Base-by-base conservation (phyloP, 805 yeast species). In the Candida xiaguanensis region DNA sequence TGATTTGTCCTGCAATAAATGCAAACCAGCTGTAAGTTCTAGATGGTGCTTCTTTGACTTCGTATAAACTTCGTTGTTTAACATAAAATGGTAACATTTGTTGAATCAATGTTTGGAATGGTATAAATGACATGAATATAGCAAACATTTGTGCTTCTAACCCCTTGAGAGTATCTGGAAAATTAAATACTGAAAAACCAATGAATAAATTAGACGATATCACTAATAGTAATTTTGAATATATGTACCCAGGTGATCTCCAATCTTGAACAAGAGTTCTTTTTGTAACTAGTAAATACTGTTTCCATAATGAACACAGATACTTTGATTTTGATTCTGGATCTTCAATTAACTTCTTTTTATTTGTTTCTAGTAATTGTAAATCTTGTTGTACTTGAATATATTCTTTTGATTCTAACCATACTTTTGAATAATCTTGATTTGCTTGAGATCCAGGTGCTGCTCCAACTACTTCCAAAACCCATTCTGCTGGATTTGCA, bases 181-280 rank as follows among this genome's bases (percentile, higher is more conserved):
- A 84, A 44, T 79, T 80, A 61, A 75, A 81, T 60, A 78, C 85
- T 1, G 77, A 62, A 56, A 84, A 83, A 24, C 93, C 93, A 45
- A 80, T 72, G 55, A 80, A 78, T 16, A 82, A 52, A 27, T 83
- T 77, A 30, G 78, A 67, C 14, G 71, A 50, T 22, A 69, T 53
- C 35, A 48, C 56, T 45, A 37, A 42, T 23, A 44, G 60, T 27
- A 75, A 47, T 60, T 82, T 84, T 18, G 88, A 67, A 56, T 69
- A 63, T 43, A 81, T 57, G 50, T 47, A 67, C 23, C 41, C 43
- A 1, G 63, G 63, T 3, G 60, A 46, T 46, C 63, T 53, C 63
- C 63, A 58, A 40, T 69, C 60, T 46, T 71, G 75, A 11, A 51
- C 42, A 33, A 54, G 49, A 2, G 70, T 71, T 55, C 77, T 59